phyloP scores from a whole-genome alignment of 2,329 filamentous ascomycete species.

The Sporothrix brasiliensis region DNA sequence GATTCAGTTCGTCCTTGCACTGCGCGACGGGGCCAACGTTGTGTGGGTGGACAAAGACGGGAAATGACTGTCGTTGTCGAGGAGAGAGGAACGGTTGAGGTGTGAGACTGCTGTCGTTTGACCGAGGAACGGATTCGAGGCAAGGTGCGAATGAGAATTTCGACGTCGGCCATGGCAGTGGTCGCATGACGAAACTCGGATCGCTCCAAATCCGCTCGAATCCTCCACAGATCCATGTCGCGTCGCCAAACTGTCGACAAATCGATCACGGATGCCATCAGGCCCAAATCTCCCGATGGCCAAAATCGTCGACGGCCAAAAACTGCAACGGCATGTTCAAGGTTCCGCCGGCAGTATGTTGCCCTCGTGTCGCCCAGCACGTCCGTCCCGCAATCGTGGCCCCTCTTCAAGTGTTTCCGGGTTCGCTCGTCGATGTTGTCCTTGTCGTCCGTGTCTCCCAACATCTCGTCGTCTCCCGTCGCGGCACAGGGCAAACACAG shows the following conservation, averaged over 20 bases:
- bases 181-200: neutral
- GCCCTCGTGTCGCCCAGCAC: neutral
- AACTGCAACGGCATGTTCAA: neutral
- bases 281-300: neutral
- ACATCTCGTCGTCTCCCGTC: neutral
- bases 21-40: neutral
- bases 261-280: neutral
- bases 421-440: neutral
- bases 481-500: neutral
- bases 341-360: neutral
- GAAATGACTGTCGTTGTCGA: neutral
- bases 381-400: neutral
- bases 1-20: neutral
- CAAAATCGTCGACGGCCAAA: neutral
- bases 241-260: neutral
- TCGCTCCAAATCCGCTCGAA: no score
- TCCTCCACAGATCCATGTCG: neutral
- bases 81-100: neutral
- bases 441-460: neutral
- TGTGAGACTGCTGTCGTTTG: neutral
- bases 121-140: neutral
- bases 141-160: neutral
- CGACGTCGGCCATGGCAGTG: neutral
- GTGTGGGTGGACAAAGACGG: neutral
- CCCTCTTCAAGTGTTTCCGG: neutral